Evolutionary conservation across 306 rosid species (phyloP).

Genomic region (Cucumis hystrix): DNA sequence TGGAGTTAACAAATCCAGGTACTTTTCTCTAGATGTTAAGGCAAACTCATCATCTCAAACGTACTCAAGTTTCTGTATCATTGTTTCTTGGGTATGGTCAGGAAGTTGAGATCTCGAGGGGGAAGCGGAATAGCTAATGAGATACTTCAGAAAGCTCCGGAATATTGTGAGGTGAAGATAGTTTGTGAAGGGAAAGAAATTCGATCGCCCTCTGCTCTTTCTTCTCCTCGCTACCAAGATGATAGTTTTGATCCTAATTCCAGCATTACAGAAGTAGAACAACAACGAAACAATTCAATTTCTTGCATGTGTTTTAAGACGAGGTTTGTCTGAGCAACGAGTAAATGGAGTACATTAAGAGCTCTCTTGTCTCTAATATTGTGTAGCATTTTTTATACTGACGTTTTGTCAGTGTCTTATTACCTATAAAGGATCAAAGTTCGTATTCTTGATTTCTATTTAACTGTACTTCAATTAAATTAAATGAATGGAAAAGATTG

Average conservation of each 20-base stretch:
- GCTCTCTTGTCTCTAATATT: background rate
- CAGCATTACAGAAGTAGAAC: conserved; percentile 13
- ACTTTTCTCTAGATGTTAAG: background rate
- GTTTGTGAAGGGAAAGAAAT: conserved; percentile 58
- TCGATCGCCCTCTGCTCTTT: conserved; percentile 5
- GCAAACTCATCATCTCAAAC: background rate
- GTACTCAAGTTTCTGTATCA: background rate
- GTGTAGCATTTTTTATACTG: background rate
- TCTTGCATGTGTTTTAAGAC: conserved; percentile 56
- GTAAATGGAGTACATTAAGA: background rate
- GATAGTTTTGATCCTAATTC: conserved; percentile 7
- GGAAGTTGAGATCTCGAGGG: conserved; percentile 42
- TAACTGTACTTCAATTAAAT: background rate
- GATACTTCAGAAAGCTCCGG: conserved; percentile 43
- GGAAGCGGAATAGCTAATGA: conserved; percentile 47
- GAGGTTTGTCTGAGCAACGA: conserved; percentile 6
- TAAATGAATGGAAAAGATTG: background rate
- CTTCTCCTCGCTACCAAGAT: conserved; percentile 9
- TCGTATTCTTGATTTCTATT: background rate
- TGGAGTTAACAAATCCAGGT: conserved; percentile 64
- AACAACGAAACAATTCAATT: conserved; percentile 18
- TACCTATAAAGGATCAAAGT: background rate
- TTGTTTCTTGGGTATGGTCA: conserved; percentile 9
- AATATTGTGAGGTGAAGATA: conserved; percentile 40
- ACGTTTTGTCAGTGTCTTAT: background rate